phyloP scores from a whole-genome alignment of 2,329 filamentous ascomycete genomes.

The Curvularia spicifera region DNA sequence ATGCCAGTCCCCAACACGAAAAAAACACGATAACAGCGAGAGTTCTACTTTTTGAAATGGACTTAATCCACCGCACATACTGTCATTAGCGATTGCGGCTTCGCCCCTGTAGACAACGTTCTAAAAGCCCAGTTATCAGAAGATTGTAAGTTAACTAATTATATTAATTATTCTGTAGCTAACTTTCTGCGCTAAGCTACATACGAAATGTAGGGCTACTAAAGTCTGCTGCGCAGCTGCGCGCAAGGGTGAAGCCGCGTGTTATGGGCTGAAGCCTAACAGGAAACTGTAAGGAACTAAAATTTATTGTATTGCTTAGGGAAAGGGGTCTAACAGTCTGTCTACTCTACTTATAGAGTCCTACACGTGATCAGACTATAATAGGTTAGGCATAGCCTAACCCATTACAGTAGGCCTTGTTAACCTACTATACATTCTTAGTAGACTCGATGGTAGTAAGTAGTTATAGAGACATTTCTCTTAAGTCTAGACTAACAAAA shows the following conservation, averaged over 20 bases:
- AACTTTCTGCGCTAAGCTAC: neutral
- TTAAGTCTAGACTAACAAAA: neutral
- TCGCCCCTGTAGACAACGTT: neutral
- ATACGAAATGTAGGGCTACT: neutral
- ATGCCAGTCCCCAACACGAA: no score
- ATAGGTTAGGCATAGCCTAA: no score
- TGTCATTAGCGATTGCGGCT: neutral
- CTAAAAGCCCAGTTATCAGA: neutral
- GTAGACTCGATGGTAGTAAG: constrained; percentile 2
- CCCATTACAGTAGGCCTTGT: no score
- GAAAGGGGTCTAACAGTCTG: no score
- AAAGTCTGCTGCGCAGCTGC: neutral
- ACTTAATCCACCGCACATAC: no score
- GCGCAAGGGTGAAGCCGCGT: neutral
- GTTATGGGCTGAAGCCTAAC: neutral
- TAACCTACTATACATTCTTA: neutral
- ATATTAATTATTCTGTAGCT: no score
- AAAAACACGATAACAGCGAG: no score
- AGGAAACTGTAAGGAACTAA: no score
- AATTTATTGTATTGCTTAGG: no score
- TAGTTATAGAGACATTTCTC: neutral
- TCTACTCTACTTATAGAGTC: no score
- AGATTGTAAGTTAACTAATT: neutral
- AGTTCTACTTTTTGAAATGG: no score
- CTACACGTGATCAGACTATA: no score